Conservation (phyloP, 257 asterid genomes). For the Galeopsis tetrahit region DNA sequence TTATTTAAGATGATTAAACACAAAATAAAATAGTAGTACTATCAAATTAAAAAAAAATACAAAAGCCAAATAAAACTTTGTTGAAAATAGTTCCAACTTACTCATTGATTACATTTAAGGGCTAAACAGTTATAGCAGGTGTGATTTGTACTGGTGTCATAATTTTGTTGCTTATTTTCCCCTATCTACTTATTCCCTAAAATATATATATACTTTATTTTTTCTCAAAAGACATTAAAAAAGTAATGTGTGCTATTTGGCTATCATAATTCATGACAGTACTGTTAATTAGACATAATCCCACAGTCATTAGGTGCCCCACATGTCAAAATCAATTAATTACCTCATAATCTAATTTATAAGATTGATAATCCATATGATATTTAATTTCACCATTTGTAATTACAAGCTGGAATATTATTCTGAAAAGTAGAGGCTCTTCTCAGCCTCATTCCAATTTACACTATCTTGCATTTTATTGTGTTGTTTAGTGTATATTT, state of each 20-base stretch:
- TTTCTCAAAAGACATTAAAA: neutral
- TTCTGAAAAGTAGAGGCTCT: no score
- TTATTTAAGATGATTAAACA: no score
- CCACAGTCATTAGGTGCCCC: conserved; percentile 6
- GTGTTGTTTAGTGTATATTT: no score
- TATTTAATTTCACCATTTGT: no score
- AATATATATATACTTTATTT: no score
- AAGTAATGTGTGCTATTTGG: conserved; percentile 9
- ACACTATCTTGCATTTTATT: no score
- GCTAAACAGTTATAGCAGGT: conserved; percentile 25
- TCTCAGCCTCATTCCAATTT: no score
- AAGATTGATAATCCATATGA: neutral
- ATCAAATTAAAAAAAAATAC: no score
- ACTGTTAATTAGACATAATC: neutral
- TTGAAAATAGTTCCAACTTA: neutral
- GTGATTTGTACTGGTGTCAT: conserved; percentile 21
- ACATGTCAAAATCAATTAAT: conserved; percentile 2
- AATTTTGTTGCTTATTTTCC: conserved; percentile 17
- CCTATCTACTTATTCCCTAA: neutral
- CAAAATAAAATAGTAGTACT: no score
- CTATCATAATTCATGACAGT: neutral
- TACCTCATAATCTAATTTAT: neutral
- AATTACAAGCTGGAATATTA: no score
- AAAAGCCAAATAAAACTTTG: no score
- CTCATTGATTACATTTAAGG: conserved; percentile 18